A percentile compares a stretch with the other conserved stretches of the same genome.
Evolutionary conservation across 495 filamentous ascomycete genomes (phyloP).

Genomic region (Ramalina intermedia): DNA sequence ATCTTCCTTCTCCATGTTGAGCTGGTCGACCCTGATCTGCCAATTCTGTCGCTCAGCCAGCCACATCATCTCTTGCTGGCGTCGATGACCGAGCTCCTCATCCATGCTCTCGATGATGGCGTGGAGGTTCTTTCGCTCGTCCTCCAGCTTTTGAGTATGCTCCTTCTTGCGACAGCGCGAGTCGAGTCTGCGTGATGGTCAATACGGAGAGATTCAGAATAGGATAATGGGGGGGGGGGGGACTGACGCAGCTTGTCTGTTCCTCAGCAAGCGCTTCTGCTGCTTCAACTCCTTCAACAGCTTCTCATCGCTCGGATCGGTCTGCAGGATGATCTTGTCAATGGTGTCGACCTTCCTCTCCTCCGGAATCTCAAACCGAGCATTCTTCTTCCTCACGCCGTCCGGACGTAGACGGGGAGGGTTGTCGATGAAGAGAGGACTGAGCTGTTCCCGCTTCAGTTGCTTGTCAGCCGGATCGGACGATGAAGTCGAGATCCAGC

Average conservation of each 20-base stretch:
- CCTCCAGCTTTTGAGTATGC: slow-evolving; percentile 92
- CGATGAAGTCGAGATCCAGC: slow-evolving; percentile 43
- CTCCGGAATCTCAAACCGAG: slow-evolving; percentile 90
- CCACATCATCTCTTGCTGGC: slow-evolving; percentile 42
- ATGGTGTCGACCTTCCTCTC: slow-evolving; percentile 91
- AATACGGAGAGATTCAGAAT: slow-evolving; percentile 13
- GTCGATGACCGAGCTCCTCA: slow-evolving; percentile 50
- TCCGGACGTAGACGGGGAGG: slow-evolving; percentile 68
- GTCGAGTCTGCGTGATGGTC: slow-evolving; percentile 53
- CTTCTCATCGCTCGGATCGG: slow-evolving; percentile 59
- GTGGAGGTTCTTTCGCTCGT: slow-evolving; percentile 86
- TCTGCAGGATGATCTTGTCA: slow-evolving; percentile 78
- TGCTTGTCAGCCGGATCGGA: slow-evolving; percentile 44
- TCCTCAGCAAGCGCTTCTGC: slow-evolving; percentile 88
- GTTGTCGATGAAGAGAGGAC: slow-evolving; percentile 62
- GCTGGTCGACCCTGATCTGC: slow-evolving; percentile 56
- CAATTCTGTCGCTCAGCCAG: slow-evolving; percentile 56
- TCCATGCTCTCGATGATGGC: slow-evolving; percentile 61
- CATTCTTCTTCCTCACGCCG: slow-evolving; percentile 98
- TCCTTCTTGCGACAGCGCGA: slow-evolving; percentile 97
- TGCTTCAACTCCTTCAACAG: slow-evolving; percentile 97
- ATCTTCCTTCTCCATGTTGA: slow-evolving; percentile 82
- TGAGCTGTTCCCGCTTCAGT: slow-evolving; percentile 57
- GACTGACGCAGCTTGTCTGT: slow-evolving; percentile 90
- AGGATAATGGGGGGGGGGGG: slow-evolving; percentile 2